phyloP scores from a whole-genome alignment of 176 grass and related monocot species.

The Oryza brachyantha region DNA sequence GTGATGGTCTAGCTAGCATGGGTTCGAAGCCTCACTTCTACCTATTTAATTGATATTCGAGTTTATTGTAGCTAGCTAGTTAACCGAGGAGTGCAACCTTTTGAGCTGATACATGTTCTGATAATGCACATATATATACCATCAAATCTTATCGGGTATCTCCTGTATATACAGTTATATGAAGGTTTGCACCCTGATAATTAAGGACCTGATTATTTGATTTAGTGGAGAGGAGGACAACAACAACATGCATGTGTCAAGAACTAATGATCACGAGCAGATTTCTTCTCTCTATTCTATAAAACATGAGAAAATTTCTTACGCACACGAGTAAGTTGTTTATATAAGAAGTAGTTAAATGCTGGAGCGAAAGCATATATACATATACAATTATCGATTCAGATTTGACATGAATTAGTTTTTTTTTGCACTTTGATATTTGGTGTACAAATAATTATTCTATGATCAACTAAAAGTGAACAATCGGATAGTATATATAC shows the following conservation, averaged over 20 bases:
- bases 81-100: background rate
- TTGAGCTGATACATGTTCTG: background rate
- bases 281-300: background rate
- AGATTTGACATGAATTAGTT: background rate
- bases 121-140: background rate
- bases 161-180: background rate
- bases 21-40: too few relatives aligned
- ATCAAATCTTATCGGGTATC: background rate
- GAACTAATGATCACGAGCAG: background rate
- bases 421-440: background rate
- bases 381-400: too few relatives aligned
- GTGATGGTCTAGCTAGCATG: too few relatives aligned
- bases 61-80: too few relatives aligned
- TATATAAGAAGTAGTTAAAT: background rate
- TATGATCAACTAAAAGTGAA: background rate
- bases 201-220: conserved; percentile 1
- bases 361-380: background rate
- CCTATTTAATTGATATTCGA: too few relatives aligned
- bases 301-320: background rate
- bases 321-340: background rate
- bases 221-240: background rate
- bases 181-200: background rate
- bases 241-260: conserved; percentile 18
- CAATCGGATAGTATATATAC: background rate
- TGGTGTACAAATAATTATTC: background rate